Conservation (phyloP, 2,329 filamentous ascomycete species). For the Colletotrichum sp. region DNA sequence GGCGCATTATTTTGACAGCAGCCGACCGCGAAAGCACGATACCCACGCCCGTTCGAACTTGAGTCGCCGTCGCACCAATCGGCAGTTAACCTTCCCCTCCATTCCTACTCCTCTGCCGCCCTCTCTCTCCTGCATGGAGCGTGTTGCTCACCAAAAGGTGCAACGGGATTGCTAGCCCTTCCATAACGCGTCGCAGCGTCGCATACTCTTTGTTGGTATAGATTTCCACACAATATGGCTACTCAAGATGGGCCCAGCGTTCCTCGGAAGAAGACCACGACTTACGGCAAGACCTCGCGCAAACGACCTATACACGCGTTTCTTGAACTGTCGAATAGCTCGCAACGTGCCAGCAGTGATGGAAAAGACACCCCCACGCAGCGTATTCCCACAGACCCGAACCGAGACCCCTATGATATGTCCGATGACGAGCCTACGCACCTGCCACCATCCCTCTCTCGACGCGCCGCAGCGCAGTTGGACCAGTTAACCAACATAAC, state of each 20-base stretch:
- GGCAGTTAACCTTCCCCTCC: background rate
- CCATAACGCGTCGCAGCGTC: background rate
- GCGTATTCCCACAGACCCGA: background rate
- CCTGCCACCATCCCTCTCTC: background rate
- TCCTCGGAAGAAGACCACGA: constrained; percentile 18
- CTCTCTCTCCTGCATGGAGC: background rate
- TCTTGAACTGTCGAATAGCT: constrained; percentile 6
- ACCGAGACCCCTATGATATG: constrained; percentile 4
- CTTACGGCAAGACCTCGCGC: constrained; percentile 21
- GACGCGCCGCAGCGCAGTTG: background rate
- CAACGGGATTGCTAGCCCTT: background rate
- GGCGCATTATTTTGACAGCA: background rate
- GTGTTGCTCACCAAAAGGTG: background rate
- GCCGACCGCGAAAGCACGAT: background rate
- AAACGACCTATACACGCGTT: constrained; percentile 19
- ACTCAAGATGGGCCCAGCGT: constrained; percentile 12
- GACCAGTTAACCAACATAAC: background rate
- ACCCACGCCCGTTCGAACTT: background rate
- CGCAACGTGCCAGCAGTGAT: background rate
- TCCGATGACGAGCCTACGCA: background rate
- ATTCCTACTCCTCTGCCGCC: background rate
- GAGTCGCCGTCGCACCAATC: background rate
- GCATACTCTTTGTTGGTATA: background rate
- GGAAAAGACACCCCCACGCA: background rate
- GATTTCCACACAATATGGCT: constrained; percentile 3